Evolutionary conservation across 257 asterid species (phyloP), one percentile per base, ranked within the genome.

Genomic region (Ilex aquifolium): DNA sequence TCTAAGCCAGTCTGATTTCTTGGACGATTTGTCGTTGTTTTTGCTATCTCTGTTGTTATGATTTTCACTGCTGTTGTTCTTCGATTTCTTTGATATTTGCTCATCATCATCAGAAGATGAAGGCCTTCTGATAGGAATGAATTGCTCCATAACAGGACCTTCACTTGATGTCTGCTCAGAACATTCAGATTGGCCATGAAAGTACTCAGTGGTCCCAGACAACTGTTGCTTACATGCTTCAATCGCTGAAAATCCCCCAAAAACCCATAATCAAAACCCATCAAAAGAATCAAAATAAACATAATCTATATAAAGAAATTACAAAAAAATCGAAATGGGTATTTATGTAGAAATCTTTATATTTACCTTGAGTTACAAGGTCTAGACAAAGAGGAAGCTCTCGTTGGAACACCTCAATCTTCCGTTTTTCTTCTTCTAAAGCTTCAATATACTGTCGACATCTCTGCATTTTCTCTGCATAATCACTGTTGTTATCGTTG

Each of bases 311-410:
- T 50, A 32, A 3, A 39, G 1, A 58, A 32, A n/a, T 16, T 30
- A 39, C 16, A 3, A 11, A 27, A 2, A 4, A 32, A 2, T 15
- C 27, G 10, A 14, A 63, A 39, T 13, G 16, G 12, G 9, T 13
- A 40, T 46, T 3, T 46, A 36, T 36, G 42, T 36, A 7, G 5
- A 36, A 36, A 36, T 36, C 7, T 36, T 21, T 52, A 13, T 5
- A 32, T 0, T 13, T 66, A 91, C 98, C 98, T 83, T 85, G 96
- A 59, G 88, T 83, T 16, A 92, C 91, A 65, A 92, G 97, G 49
- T 92, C 83, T 21, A 89, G 83, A 75, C 95, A 89, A 36, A 92
- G 97, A 32, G 99, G 99, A 57, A 92, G 91, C 69, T 92, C 99
- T 40, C 99, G 91, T 74, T 80, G 83, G 73, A 92, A 92, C 57